Conservation (phyloP, 768 basidiomycete species). For the Leccinum boreale region DNA sequence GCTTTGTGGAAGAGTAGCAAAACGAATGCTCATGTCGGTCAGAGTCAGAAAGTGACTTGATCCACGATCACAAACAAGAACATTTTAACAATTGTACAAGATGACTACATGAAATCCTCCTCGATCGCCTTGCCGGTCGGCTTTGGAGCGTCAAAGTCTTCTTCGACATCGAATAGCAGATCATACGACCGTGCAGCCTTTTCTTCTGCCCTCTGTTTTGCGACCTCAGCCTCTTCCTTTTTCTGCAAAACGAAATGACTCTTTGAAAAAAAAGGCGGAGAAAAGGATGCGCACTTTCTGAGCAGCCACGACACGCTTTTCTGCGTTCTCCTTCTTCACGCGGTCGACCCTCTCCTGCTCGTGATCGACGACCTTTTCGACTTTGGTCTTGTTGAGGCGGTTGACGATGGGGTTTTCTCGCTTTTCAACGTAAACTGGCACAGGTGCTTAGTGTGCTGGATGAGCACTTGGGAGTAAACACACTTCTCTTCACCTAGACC, state of each 20-base stretch:
- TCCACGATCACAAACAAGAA: neutral
- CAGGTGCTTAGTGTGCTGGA: neutral
- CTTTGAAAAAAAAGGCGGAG: neutral
- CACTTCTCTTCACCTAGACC: constrained; percentile 78
- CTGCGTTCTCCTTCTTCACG: constrained; percentile 69
- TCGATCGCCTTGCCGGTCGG: constrained; percentile 74
- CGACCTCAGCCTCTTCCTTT: constrained; percentile 75
- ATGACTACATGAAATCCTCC: constrained; percentile 80
- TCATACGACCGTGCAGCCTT: constrained; percentile 90
- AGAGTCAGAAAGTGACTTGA: neutral
- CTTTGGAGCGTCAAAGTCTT: constrained; percentile 47
- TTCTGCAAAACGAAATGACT: constrained; percentile 42
- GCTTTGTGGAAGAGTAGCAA: constrained; percentile 9
- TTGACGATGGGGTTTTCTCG: constrained; percentile 91
- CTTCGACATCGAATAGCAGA: constrained; percentile 64
- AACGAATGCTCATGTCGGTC: constrained; percentile 30
- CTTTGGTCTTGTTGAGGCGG: constrained; percentile 90
- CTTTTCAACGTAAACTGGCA: constrained; percentile 67
- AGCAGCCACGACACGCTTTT: constrained; percentile 56
- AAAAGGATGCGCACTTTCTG: constrained; percentile 52
- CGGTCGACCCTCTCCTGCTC: constrained; percentile 85
- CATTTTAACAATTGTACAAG: neutral
- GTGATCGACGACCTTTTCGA: constrained; percentile 81
- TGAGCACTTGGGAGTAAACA: neutral
- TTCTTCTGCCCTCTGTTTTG: constrained; percentile 74